phyloP scores from a whole-genome alignment of 257 asterid genomes.

The Voacanga thouarsii region DNA sequence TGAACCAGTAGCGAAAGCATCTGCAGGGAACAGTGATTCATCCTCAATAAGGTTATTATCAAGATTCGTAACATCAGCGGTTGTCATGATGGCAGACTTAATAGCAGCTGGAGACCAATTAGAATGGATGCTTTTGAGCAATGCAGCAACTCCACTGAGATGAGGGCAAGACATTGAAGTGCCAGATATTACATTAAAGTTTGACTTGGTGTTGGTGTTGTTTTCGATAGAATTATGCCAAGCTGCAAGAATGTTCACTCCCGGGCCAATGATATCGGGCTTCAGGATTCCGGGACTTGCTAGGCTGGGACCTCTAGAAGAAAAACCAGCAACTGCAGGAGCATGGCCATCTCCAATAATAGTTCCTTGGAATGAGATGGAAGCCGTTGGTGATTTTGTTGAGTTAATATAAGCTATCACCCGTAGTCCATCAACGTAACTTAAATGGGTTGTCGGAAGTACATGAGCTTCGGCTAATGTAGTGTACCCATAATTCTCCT shows the following conservation, averaged over 20 bases:
- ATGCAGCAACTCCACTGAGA: slow-evolving; percentile 28
- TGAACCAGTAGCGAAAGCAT: slow-evolving; percentile 17
- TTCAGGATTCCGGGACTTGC: slow-evolving; percentile 29
- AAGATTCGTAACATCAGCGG: slow-evolving; percentile 19
- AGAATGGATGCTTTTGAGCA: slow-evolving; percentile 25
- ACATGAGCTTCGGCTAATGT: background rate
- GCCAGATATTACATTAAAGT: slow-evolving; percentile 21
- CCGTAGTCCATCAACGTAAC: slow-evolving; percentile 8
- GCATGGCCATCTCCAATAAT: slow-evolving; percentile 1
- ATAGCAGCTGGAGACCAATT: slow-evolving; percentile 30
- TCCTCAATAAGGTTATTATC: slow-evolving; percentile 11
- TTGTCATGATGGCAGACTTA: slow-evolving; percentile 31
- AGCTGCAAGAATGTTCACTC: slow-evolving; percentile 32
- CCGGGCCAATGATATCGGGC: slow-evolving; percentile 31
- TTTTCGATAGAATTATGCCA: slow-evolving; percentile 9
- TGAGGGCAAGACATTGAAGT: slow-evolving; percentile 36
- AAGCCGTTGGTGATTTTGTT: background rate
- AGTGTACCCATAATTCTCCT: background rate
- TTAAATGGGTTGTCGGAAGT: slow-evolving; percentile 11
- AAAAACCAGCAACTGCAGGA: slow-evolving; percentile 13
- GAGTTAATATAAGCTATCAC: slow-evolving; percentile 1
- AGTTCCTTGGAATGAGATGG: slow-evolving; percentile 16
- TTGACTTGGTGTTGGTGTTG: slow-evolving; percentile 6
- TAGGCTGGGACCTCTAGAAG: slow-evolving; percentile 20
- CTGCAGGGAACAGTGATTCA: slow-evolving; percentile 7